Evolutionary conservation across 2,329 filamentous ascomycete species (phyloP), one percentile per base, ranked within the genome.

Genomic region (Arthrobotrys iridis): DNA sequence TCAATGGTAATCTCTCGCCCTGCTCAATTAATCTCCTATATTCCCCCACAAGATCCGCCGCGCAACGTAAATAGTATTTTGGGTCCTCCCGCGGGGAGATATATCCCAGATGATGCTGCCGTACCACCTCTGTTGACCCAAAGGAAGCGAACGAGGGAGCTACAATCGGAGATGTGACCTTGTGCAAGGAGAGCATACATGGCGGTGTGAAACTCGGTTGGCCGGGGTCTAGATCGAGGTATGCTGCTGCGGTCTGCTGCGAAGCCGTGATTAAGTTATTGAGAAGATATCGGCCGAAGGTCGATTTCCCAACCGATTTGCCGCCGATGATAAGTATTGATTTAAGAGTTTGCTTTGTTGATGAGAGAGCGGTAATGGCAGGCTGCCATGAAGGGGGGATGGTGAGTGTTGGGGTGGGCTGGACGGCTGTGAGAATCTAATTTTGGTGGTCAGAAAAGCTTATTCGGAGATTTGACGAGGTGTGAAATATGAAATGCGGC

Each of bases 221-320:
- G 0, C 89, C 90, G 0, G 91, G 90, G 79, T 95, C 91, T 7
- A 94, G 84, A 78, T 95, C 92, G 4, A 95, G 84, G n/a, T 90
- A 83, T 64, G 85, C 85, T 24, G 90, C 83, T 4, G 65, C 59
- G 18, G 78, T 48, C 76, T 71, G 40, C 37, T 78, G 78, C 24
- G 50, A 37, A 5, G 35, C 37, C 78, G 79, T 78, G 78, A 75
- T 66, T 75, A 73, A 60, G 3, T 43, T 67, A 48, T 79, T 77
- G 6, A 71, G 30, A 0, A 78, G 50, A 15, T 66, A 72, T 22
- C 77, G 72, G 15, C 77, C 57, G 37, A 79, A 77, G 3, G 76
- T 79, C 20, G 77, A 78, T 77, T 79, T 79, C 2, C 77, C 77
- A 24, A 66, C 76, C 28, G 60, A 65, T 78, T 79, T 79, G 76